phyloP scores from a whole-genome alignment of 805 yeast genomes.

The Ogataea pilisensis region DNA sequence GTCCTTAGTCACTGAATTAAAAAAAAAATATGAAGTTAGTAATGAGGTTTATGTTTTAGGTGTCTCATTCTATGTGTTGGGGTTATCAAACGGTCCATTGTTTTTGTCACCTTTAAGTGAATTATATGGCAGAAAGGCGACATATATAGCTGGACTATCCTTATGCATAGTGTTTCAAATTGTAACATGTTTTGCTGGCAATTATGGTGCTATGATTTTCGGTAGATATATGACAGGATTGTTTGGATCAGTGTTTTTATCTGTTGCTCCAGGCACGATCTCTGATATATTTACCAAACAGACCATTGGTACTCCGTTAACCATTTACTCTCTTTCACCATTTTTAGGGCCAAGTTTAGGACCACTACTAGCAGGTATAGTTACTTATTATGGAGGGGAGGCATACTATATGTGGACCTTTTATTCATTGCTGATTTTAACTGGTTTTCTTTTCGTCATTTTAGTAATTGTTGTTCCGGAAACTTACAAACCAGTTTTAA shows the following conservation, averaged over 20 bases:
- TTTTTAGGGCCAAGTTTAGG: conserved; percentile 69
- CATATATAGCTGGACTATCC: conserved; percentile 46
- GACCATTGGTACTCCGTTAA: conserved; percentile 66
- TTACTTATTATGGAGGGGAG: conserved; percentile 48
- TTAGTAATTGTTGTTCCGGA: conserved; percentile 27
- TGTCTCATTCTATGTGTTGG: conserved; percentile 54
- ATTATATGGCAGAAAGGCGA: conserved; percentile 50
- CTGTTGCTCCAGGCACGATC: conserved; percentile 74
- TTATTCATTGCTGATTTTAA: conserved; percentile 56
- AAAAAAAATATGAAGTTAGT: conserved; percentile 46
- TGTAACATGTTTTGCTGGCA: conserved; percentile 52
- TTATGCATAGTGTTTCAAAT: conserved; percentile 46
- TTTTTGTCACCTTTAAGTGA: conserved; percentile 60
- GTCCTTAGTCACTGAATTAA: conserved; percentile 54
- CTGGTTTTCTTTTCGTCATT: conserved; percentile 26
- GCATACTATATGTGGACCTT: conserved; percentile 67
- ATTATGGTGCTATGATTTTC: conserved; percentile 59
- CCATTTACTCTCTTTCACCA: conserved; percentile 60
- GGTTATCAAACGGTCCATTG: conserved; percentile 62
- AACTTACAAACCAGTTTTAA: conserved; percentile 50
- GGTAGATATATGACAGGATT: conserved; percentile 67
- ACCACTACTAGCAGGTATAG: conserved; percentile 57
- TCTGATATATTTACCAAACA: conserved; percentile 64
- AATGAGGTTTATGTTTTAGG: conserved; percentile 58
- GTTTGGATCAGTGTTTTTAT: conserved; percentile 70